These are phyloP conservation scores for Clitoria ternatea DNA, from an alignment of 306 rosid genomes.

Conservation along the genomic window DNA sequence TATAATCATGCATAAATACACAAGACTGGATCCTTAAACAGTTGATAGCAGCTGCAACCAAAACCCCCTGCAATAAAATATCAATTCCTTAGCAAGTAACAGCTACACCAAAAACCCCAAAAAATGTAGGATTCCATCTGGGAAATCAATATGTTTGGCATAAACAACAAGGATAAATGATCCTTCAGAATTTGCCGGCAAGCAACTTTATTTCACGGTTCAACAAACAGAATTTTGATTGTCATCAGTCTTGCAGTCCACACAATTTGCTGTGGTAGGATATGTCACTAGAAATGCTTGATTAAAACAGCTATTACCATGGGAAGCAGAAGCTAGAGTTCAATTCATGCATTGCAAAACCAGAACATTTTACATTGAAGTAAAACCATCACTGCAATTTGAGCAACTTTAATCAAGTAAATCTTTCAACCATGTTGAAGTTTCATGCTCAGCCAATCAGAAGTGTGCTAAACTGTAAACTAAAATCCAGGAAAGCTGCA, in stretches of 20 bases:
- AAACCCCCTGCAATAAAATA: not conserved
- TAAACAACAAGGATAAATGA: not conserved
- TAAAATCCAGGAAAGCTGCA: constrained; percentile 91
- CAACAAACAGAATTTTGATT: constrained; percentile 35
- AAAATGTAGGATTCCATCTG: not conserved
- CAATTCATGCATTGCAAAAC: constrained; percentile 35
- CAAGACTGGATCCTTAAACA: not conserved
- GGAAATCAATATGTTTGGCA: not conserved
- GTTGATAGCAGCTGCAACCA: not conserved
- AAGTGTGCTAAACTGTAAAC: constrained; percentile 95
- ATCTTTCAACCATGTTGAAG: constrained; percentile 3
- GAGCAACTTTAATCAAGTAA: constrained; percentile 27
- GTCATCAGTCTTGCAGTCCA: constrained; percentile 29
- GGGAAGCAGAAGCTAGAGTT: constrained; percentile 35
- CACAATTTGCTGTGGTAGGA: constrained; percentile 28
- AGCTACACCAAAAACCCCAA: not conserved
- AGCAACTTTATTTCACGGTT: constrained; percentile 37
- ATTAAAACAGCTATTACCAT: constrained; percentile 36
- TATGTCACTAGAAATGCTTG: constrained; percentile 28
- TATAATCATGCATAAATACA: not conserved
- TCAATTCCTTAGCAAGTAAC: not conserved
- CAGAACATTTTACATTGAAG: constrained; percentile 37
- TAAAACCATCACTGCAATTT: constrained; percentile 26
- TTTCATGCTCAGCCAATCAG: constrained; percentile 43
- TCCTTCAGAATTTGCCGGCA: constrained; percentile 25